Evolutionary conservation across 2,329 filamentous ascomycete genomes (phyloP), one percentile per base, ranked within the genome.

Genomic region (Alternaria tenuissima): DNA sequence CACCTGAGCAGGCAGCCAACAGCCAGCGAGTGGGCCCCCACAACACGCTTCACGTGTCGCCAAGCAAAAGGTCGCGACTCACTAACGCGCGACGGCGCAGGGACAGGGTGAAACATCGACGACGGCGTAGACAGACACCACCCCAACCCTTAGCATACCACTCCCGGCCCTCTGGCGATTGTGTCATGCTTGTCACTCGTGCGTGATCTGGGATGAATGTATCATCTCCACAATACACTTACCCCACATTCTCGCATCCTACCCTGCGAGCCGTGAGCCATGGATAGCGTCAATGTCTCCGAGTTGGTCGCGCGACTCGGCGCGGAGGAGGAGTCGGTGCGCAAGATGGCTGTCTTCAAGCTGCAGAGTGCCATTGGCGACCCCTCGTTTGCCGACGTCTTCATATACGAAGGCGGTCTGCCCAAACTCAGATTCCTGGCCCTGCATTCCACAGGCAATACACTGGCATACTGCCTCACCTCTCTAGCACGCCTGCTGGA

Each of bases 281-380:
- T 87, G 85, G 85, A 87, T 59, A 83, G 78, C 72, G 78, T 84
- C 72, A 84, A 85, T 72, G 80, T 88, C 62, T 78, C 84, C 48
- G 85, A 88, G 67, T 79, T 89, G 66, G 85, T 89, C 61, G 82
- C 84, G 63, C 83, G 86, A 53, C 80, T 90, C 59, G 82, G 84
- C 44, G 86, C 85, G 68, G 85, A 87, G 57, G 87, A 97, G 81
- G 95, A 99, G 84, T 94, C 92, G 57, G 90, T 92, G 69, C 92
- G 94, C 75, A 99, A 99, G 81, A 97, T 98, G 92, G 95, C 95
- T 62, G 95, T 96, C 62, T 99, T 99, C 87, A 97, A 97, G 82
- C 88, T 99, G 67, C 95, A 99, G 81, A 90, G 88, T 65, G 93
- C 92, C 64, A 97, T 99, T 80, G 94, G 94, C 76, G 95, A 99